phyloP scores from a whole-genome alignment of 1,284 basidiomycete genomes.

The Sanghuangporus baumii region DNA sequence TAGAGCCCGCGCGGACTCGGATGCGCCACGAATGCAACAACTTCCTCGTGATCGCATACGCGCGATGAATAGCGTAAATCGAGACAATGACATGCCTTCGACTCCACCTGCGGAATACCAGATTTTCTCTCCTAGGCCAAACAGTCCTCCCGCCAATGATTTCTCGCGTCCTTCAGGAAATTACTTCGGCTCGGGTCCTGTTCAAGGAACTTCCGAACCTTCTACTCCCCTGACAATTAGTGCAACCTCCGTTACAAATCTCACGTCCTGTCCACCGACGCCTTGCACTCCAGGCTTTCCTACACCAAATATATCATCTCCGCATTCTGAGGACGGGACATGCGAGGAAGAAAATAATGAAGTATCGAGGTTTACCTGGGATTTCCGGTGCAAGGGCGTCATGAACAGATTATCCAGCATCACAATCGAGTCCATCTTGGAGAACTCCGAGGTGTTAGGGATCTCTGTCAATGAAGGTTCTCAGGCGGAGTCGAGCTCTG shows the following conservation, averaged over 20 bases:
- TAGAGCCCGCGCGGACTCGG: not conserved
- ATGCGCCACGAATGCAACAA: not conserved
- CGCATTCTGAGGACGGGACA: not conserved
- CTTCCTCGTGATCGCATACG: constrained; percentile 15
- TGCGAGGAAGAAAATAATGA: not conserved
- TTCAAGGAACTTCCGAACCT: not conserved
- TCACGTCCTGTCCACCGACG: not conserved
- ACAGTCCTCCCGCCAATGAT: not conserved
- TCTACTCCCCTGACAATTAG: not conserved
- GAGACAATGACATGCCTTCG: not conserved
- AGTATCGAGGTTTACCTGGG: constrained; percentile 9
- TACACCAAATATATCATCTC: not conserved
- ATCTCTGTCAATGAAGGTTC: too few species aligned
- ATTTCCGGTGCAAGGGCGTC: constrained; percentile 10
- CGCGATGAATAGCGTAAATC: constrained; percentile 13
- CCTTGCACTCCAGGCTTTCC: not conserved
- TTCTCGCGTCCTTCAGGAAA: not conserved
- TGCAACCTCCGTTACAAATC: not conserved
- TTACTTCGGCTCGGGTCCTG: not conserved
- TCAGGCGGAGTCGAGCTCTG: too few species aligned
- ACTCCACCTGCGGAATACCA: not conserved
- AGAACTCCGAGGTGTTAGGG: not conserved
- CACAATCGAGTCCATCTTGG: not conserved
- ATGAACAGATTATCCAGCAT: not conserved
- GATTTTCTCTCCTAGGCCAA: not conserved